phyloP scores from a whole-genome alignment of 2,329 filamentous ascomycete species.

The Beauveria asiatica region DNA sequence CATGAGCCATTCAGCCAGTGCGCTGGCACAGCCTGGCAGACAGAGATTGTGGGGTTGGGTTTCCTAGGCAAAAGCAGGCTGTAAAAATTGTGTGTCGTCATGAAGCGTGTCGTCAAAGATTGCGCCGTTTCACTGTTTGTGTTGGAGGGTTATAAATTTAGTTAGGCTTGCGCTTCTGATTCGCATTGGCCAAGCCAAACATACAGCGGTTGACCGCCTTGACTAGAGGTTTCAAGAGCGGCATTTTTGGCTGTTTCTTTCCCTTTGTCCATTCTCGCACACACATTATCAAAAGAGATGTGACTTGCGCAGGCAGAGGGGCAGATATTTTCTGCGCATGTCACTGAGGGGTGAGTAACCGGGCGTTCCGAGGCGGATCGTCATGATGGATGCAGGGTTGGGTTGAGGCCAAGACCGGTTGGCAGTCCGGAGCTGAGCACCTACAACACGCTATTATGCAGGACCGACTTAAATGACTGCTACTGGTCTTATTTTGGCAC shows the following conservation, averaged over 20 bases:
- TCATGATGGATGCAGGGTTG: background rate
- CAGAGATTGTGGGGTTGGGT: too few relatives aligned
- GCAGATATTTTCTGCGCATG: background rate
- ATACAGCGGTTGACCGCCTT: background rate
- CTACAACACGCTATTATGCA: background rate
- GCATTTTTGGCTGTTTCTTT: background rate
- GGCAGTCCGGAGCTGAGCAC: background rate
- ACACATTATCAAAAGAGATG: background rate
- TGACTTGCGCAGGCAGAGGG: background rate
- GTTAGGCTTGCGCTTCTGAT: background rate
- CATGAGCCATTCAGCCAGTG: too few relatives aligned
- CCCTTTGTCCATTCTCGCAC: background rate
- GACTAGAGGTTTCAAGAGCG: background rate
- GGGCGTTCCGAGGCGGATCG: conserved; percentile 2
- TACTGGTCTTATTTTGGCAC: background rate
- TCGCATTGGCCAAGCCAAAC: background rate
- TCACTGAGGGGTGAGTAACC: background rate
- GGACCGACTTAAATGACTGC: too few relatives aligned
- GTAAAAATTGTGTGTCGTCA: too few relatives aligned
- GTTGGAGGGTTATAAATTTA: background rate
- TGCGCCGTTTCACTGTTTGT: background rate
- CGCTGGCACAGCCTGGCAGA: too few relatives aligned
- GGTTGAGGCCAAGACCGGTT: background rate
- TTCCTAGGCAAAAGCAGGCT: too few relatives aligned
- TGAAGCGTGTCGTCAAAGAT: background rate